A percentile compares a stretch with the other conserved stretches of the same genome.
These are phyloP conservation scores for Cyclotella sp. DNA, from an alignment of 108 stramenopile species.

Conservation along the genomic window DNA sequence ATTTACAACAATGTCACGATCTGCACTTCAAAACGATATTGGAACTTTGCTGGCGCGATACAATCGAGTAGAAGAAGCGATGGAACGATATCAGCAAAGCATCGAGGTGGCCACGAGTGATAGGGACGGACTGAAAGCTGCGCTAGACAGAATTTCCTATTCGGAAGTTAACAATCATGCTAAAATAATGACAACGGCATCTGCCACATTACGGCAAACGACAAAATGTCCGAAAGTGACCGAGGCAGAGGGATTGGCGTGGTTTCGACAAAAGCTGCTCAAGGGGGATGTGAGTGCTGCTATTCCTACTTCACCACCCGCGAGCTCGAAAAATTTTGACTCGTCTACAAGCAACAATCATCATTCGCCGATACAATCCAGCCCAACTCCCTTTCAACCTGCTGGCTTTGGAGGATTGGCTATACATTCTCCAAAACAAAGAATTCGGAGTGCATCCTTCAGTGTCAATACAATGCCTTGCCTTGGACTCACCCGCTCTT, in stretches of 20 bases:
- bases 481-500: slow-evolving; percentile 2
- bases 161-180: no score
- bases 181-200: neutral
- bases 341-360: neutral
- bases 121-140: slow-evolving; percentile 7
- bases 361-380: slow-evolving; percentile 3
- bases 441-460: slow-evolving; percentile 37
- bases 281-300: slow-evolving; percentile 18
- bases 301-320: neutral
- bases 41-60: slow-evolving; percentile 33
- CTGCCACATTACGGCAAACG: neutral
- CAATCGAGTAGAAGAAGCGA: slow-evolving; percentile 41
- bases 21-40: slow-evolving; percentile 42
- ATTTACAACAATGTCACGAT: slow-evolving; percentile 35
- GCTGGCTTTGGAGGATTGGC: slow-evolving; percentile 45
- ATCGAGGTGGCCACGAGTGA: slow-evolving; percentile 21
- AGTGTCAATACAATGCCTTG: slow-evolving; percentile 1
- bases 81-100: slow-evolving; percentile 21
- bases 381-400: slow-evolving; percentile 28
- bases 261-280: slow-evolving; percentile 45
- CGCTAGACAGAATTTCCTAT: neutral
- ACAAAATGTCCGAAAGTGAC: slow-evolving; percentile 20
- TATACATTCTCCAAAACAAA: slow-evolving; percentile 1
- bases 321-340: neutral
- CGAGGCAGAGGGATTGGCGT: slow-evolving; percentile 35